Percentiles rank a stretch among this genome's conserved stretches.
Conservation (phyloP, 495 filamentous ascomycete genomes). For the Xylaria flabelliformis region DNA sequence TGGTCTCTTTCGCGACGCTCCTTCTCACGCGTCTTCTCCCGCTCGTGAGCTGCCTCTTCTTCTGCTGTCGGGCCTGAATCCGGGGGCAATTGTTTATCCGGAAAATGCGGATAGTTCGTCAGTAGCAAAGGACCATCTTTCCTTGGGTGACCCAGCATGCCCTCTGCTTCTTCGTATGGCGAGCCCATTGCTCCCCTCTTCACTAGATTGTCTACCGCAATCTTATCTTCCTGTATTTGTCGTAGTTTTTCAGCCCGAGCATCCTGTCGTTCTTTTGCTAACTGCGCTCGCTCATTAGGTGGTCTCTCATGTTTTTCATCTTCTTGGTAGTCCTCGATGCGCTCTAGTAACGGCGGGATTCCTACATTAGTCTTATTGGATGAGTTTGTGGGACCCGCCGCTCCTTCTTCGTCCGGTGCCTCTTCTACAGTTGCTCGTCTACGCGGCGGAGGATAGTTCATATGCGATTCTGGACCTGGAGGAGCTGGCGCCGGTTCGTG, state of each 20-base stretch:
- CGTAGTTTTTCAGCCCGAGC: constrained; percentile 6
- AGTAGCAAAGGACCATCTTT: constrained; percentile 1
- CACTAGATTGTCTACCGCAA: neutral
- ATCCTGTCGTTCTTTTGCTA: constrained; percentile 15
- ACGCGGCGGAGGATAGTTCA: neutral
- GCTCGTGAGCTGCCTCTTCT: constrained; percentile 8
- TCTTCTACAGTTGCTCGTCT: constrained; percentile 16
- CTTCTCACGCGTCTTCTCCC: neutral
- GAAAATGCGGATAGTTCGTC: constrained; percentile 7
- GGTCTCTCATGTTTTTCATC: constrained; percentile 1
- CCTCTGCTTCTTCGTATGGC: constrained; percentile 7
- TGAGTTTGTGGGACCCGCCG: neutral
- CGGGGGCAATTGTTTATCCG: neutral
- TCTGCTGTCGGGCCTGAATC: constrained; percentile 6
- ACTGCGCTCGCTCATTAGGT: neutral
- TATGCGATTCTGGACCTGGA: neutral
- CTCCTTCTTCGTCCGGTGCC: neutral
- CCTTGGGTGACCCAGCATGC: neutral
- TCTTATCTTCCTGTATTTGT: constrained; percentile 9
- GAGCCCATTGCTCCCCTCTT: constrained; percentile 13
- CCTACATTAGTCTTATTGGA: neutral
- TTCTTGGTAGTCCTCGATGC: neutral
- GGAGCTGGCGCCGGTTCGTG: neutral
- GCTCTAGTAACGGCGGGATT: neutral
- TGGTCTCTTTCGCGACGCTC: constrained; percentile 9